These are phyloP conservation scores for Phytopythium litorale DNA, from an alignment of 352 stramenopile genomes.

Conservation along the genomic window DNA sequence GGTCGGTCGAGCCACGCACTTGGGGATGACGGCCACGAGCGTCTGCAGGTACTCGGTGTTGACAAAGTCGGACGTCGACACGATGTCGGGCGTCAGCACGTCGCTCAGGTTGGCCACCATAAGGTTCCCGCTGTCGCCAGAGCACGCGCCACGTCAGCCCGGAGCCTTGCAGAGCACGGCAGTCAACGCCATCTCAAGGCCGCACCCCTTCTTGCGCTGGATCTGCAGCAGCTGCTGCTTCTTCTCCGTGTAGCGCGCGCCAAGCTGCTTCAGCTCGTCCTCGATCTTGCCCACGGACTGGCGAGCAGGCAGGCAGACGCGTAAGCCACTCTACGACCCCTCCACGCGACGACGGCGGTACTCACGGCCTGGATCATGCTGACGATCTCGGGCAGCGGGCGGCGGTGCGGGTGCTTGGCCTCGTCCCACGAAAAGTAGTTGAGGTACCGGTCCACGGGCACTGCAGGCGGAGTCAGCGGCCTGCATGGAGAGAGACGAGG, in stretches of 20 bases:
- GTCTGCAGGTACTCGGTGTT: slow-evolving; percentile 98
- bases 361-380: slow-evolving; percentile 90
- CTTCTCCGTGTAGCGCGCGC: slow-evolving; percentile 93
- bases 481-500: neutral
- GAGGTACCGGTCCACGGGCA: slow-evolving; percentile 93
- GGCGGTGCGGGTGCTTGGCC: slow-evolving; percentile 95
- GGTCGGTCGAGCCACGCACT: slow-evolving; percentile 27
- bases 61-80: slow-evolving; percentile 89
- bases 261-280: slow-evolving; percentile 96
- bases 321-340: neutral
- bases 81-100: slow-evolving; percentile 88
- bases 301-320: neutral
- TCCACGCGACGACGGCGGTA: neutral
- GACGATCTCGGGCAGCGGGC: slow-evolving; percentile 95
- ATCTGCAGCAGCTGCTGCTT: slow-evolving; percentile 86
- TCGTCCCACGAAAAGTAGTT: slow-evolving; percentile 98
- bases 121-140: slow-evolving; percentile 80
- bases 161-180: neutral
- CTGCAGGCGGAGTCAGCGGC: slow-evolving; percentile 16
- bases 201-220: slow-evolving; percentile 91
- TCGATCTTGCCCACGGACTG: slow-evolving; percentile 93
- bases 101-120: slow-evolving; percentile 95
- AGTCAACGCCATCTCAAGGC: neutral
- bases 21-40: slow-evolving; percentile 93
- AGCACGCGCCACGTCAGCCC: neutral